phyloP scores from a whole-genome alignment of 305 asterid genomes.

The Striga hermonthica region DNA sequence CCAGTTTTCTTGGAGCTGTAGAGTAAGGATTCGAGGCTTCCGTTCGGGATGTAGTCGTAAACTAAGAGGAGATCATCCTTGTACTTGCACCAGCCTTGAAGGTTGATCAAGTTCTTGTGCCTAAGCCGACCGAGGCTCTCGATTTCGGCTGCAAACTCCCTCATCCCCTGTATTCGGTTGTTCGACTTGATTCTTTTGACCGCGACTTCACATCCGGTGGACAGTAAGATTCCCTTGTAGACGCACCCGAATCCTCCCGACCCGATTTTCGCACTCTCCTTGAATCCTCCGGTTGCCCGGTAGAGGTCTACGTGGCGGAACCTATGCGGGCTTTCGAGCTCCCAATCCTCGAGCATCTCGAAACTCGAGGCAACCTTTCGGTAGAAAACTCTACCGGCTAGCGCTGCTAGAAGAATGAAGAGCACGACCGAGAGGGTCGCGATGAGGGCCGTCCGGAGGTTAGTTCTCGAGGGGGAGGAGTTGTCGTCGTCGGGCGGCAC shows the following conservation, averaged over 20 bases:
- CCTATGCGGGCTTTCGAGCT: conserved; percentile 67
- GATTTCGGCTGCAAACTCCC: conserved; percentile 77
- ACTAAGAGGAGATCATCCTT: conserved; percentile 57
- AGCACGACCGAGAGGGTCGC: conserved; percentile 38
- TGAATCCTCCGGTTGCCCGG: conserved; percentile 62
- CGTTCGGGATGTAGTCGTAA: conserved; percentile 63
- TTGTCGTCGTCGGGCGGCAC: conserved; percentile 29
- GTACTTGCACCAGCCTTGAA: conserved; percentile 80
- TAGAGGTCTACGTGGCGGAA: conserved; percentile 52
- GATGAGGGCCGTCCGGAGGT: conserved; percentile 40
- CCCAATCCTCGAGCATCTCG: conserved; percentile 67
- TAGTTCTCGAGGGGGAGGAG: conserved; percentile 25
- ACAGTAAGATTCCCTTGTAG: conserved; percentile 51
- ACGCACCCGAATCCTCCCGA: conserved; percentile 74
- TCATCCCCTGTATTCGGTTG: conserved; percentile 52
- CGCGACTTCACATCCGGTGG: conserved; percentile 53
- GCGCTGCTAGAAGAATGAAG: conserved; percentile 34
- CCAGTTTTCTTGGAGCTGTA: conserved; percentile 26
- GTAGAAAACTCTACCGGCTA: conserved; percentile 18
- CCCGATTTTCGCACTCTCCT: conserved; percentile 52
- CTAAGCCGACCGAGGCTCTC: conserved; percentile 66
- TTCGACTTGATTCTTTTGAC: conserved; percentile 57
- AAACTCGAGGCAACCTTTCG: conserved; percentile 32
- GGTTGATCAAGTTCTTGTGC: conserved; percentile 66
- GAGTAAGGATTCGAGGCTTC: conserved; percentile 63